These are phyloP conservation scores for Microbotryomycetes sp. DNA, from an alignment of 1,284 basidiomycete genomes.

Conservation along the genomic window DNA sequence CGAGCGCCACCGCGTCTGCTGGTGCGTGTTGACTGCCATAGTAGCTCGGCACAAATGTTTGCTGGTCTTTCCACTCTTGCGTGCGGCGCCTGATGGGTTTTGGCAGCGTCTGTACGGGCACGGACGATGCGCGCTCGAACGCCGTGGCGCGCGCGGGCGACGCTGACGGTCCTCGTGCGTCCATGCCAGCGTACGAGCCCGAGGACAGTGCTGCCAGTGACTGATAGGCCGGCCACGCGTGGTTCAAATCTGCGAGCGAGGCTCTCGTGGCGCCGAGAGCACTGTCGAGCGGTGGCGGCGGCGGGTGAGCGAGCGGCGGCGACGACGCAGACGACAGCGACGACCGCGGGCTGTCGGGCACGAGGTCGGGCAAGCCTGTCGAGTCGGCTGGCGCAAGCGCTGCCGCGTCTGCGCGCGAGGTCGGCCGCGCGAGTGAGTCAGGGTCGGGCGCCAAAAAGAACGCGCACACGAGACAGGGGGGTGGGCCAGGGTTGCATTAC, in stretches of 20 bases:
- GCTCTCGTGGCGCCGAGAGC: too few relatives aligned
- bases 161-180: neutral
- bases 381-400: too few relatives aligned
- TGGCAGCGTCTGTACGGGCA: conserved; percentile 9
- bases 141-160: neutral
- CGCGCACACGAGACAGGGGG: too few relatives aligned
- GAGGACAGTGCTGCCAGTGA: too few relatives aligned
- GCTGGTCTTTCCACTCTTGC: conserved; percentile 17
- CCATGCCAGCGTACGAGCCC: too few relatives aligned
- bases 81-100: conserved; percentile 16
- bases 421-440: too few relatives aligned
- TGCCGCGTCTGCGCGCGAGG: too few relatives aligned
- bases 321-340: conserved; percentile 4
- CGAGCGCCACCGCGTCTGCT: neutral
- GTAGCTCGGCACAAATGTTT: conserved; percentile 1
- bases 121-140: conserved; percentile 10
- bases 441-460: too few relatives aligned
- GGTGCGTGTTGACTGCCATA: neutral
- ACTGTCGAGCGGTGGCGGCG: conserved; percentile 3
- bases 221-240: too few relatives aligned
- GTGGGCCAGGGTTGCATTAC: too few relatives aligned
- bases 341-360: conserved; percentile 13
- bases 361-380: conserved; percentile 12
- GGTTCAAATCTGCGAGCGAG: neutral
- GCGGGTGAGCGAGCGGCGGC: neutral